A percentile compares a stretch with the other conserved stretches of the same genome.
Evolutionary conservation across 352 stramenopile species (phyloP).

Genomic region (Globisporangium cystogenes): DNA sequence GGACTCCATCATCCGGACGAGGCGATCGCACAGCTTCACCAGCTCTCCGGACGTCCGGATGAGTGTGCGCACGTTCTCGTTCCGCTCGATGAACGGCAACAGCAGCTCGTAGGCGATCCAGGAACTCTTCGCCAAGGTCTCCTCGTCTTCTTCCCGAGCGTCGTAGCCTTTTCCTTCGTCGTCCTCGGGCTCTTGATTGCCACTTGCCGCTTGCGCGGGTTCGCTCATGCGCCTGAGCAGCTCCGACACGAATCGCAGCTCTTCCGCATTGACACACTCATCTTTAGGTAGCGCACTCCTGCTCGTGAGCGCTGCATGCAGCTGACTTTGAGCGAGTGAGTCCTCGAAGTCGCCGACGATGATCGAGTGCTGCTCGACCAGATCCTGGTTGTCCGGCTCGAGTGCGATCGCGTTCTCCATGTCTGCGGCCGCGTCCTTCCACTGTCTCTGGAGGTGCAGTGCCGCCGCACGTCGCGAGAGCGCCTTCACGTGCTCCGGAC

Average conservation of each 20-base stretch:
- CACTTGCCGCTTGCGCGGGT: background rate
- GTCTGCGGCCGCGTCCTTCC: slow-evolving; percentile 40
- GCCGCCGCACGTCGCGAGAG: slow-evolving; percentile 54
- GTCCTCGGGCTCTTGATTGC: slow-evolving; percentile 4
- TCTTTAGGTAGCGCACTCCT: background rate
- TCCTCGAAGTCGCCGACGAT: slow-evolving; percentile 75
- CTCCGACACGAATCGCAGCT: slow-evolving; percentile 43
- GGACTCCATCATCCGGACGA: slow-evolving; percentile 14
- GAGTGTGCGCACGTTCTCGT: slow-evolving; percentile 31
- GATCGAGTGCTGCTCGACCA: slow-evolving; percentile 65
- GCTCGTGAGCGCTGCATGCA: slow-evolving; percentile 13
- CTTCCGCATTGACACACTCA: slow-evolving; percentile 14
- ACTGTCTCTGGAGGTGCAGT: slow-evolving; percentile 42
- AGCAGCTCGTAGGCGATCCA: slow-evolving; percentile 51
- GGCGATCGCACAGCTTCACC: slow-evolving; percentile 31
- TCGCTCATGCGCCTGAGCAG: slow-evolving; percentile 45
- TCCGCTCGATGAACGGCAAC: slow-evolving; percentile 43
- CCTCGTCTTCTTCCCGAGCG: background rate
- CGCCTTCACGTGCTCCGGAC: slow-evolving; percentile 57
- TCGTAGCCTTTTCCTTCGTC: too few species aligned
- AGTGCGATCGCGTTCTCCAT: slow-evolving; percentile 44
- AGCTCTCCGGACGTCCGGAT: slow-evolving; percentile 58
- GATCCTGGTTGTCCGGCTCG: slow-evolving; percentile 45
- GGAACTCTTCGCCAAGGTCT: slow-evolving; percentile 4
- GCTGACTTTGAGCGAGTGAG: slow-evolving; percentile 21